phyloP scores from a whole-genome alignment of 495 filamentous ascomycete species.

The Tetracladium marchalianum region DNA sequence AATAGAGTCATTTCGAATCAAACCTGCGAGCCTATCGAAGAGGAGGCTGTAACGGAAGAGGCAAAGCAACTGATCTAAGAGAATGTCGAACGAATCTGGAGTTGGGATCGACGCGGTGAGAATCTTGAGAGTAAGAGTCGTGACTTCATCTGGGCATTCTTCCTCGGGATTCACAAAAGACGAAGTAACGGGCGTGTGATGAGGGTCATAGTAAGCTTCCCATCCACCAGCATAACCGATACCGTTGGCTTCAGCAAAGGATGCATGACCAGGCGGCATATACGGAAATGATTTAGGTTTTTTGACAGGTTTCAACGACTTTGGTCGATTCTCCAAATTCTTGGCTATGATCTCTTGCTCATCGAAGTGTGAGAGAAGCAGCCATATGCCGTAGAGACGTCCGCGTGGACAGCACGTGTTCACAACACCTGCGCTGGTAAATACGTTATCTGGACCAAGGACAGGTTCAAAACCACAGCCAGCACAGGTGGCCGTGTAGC shows the following conservation, averaged over 20 bases:
- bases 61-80: too few relatives aligned
- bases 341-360: background rate
- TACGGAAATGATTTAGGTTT: too few relatives aligned
- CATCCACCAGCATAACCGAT: too few relatives aligned
- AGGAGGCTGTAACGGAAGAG: slow-evolving; percentile 9
- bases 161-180: too few relatives aligned
- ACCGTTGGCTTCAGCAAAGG: too few relatives aligned
- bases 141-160: too few relatives aligned
- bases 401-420: slow-evolving; percentile 5
- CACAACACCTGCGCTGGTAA: slow-evolving; percentile 7
- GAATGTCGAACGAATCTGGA: background rate
- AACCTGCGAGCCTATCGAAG: slow-evolving; percentile 7
- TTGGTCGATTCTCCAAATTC: too few relatives aligned
- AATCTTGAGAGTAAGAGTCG: slow-evolving; percentile 6
- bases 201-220: too few relatives aligned
- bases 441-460: slow-evolving; percentile 1
- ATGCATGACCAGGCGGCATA: too few relatives aligned
- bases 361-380: slow-evolving; percentile 10
- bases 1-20: slow-evolving; percentile 16
- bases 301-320: too few relatives aligned
- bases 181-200: too few relatives aligned
- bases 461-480: slow-evolving; percentile 4
- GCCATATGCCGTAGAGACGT: slow-evolving; percentile 6
- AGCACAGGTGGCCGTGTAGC: slow-evolving; percentile 3
- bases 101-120: slow-evolving; percentile 1